Conservation (phyloP, 306 rosid genomes). For the Fagus sylvatica region DNA sequence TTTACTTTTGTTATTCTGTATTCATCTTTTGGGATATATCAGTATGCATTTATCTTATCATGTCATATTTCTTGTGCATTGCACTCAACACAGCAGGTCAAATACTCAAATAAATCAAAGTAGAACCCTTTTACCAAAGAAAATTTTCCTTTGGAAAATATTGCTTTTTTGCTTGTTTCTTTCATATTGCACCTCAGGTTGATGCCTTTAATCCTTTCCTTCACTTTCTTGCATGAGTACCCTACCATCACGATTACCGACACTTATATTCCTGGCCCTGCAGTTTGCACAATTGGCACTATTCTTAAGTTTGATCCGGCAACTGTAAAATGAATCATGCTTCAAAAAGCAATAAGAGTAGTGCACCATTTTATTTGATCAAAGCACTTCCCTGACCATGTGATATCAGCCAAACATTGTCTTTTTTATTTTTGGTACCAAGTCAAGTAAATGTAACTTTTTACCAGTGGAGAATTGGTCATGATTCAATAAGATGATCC, state of each 20-base stretch:
- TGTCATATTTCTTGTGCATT: not conserved
- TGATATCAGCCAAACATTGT: not conserved
- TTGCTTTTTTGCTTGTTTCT: not conserved
- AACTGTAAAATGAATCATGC: not conserved
- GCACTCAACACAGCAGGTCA: too few species aligned
- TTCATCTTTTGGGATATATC: not conserved
- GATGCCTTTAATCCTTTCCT: not conserved
- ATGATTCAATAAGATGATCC: slow-evolving; percentile 11
- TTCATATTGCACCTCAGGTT: not conserved
- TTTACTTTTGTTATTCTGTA: not conserved
- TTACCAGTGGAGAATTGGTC: not conserved
- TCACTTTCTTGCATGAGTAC: not conserved
- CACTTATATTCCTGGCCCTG: not conserved
- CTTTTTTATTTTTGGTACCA: not conserved
- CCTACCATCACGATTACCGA: not conserved
- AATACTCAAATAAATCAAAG: not conserved
- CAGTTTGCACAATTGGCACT: not conserved
- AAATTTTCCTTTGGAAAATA: not conserved
- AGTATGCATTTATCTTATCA: not conserved
- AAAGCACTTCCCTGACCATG: too few species aligned
- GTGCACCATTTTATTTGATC: not conserved
- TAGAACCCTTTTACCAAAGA: too few species aligned
- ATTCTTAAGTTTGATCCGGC: not conserved
- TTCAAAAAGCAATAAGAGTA: not conserved
- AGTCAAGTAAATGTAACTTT: not conserved